Percentiles rank a stretch among this genome's conserved stretches.
These are phyloP conservation scores for Flagelloscypha sp. DNA, from an alignment of 768 basidiomycete genomes.

Conservation along the genomic window DNA sequence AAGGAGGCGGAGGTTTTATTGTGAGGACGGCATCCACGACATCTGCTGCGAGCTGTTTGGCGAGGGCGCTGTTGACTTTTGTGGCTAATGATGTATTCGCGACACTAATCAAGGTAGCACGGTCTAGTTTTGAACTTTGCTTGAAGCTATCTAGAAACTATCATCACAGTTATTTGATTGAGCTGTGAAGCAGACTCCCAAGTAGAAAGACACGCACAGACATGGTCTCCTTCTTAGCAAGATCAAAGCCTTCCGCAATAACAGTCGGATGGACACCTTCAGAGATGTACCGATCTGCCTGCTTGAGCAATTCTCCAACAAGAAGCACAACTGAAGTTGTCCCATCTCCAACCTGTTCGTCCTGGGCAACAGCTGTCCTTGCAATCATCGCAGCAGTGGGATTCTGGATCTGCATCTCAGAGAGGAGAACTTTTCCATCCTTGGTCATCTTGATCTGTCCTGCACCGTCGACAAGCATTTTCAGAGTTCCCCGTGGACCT, in stretches of 20 bases:
- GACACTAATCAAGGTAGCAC: slow-evolving; percentile 86
- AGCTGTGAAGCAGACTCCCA: slow-evolving; percentile 4
- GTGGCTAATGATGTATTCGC: slow-evolving; percentile 94
- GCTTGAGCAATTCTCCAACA: slow-evolving; percentile 92
- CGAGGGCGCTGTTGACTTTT: slow-evolving; percentile 76
- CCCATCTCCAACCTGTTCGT: slow-evolving; percentile 98
- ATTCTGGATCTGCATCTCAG: slow-evolving; percentile 99
- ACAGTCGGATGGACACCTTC: slow-evolving; percentile 98
- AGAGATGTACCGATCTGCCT: slow-evolving; percentile 94
- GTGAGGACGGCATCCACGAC: slow-evolving; percentile 93
- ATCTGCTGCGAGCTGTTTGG: slow-evolving; percentile 81
- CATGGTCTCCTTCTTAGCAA: slow-evolving; percentile 94
- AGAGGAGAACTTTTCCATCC: slow-evolving; percentile 95
- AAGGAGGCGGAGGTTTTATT: slow-evolving; percentile 64
- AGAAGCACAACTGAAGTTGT: slow-evolving; percentile 95
- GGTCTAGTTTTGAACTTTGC: slow-evolving; percentile 67
- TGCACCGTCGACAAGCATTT: slow-evolving; percentile 98
- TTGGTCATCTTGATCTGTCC: slow-evolving; percentile 99
- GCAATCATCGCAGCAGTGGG: slow-evolving; percentile 99
- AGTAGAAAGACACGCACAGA: slow-evolving; percentile 42
- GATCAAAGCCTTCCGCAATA: slow-evolving; percentile 90
- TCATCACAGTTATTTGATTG: slow-evolving; percentile 5
- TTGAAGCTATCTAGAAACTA: slow-evolving; percentile 94
- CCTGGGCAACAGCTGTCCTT: slow-evolving; percentile 95
- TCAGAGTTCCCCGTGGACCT: slow-evolving; percentile 96